Evolutionary conservation across 768 basidiomycete species (phyloP), one percentile per base, ranked within the genome.

Genomic region (Lepiota brunneoincarnata): DNA sequence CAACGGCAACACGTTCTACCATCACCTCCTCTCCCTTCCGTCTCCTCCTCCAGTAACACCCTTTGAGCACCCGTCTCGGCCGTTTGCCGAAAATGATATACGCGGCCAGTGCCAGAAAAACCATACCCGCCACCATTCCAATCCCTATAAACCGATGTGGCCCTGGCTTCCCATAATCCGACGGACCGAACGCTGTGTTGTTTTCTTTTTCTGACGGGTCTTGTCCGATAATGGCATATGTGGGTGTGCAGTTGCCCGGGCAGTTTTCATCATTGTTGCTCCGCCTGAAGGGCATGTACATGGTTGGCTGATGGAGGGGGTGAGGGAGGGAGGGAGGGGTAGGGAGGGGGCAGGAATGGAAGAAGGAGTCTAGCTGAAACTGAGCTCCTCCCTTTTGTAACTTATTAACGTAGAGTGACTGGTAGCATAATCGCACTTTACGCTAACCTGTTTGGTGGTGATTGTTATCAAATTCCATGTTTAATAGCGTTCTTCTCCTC

Each of bases 91-190:
- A 66, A 52, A 56, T 53, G 21, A 72, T n/a, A 72, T 74, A 81
- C n/a, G 71, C 39, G n/a, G 65, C 48, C 23, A 74, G 38, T 4
- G 57, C 67, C 35, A 77, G 48, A 49, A 78, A 34, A 38, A 68
- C 42, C 54, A 76, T 43, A 28, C 64, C 67, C 14, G 59, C 63
- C 36, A 76, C 75, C 63, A 78, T 74, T 42, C 61, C 67, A 38
- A 79, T 67, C 14, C 79, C 79, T 58, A 79, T 77, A 59, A 69
- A 78, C 39, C 75, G 67, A 45, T 76, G 73, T 11, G 71, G 51
- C 7, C 74, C 75, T 15, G 53, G 45, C 31, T 54, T 54, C 20
- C 62, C 63, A 48, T 60, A 69, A 17, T 66, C 56, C n/a, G 59
- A 20, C 0, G 66, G 61, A 3, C 63, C 62, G 10, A 38, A 50